Evolutionary conservation across 371 early-diverging fungal species (phyloP).

Genomic region (Circinella umbellata): DNA sequence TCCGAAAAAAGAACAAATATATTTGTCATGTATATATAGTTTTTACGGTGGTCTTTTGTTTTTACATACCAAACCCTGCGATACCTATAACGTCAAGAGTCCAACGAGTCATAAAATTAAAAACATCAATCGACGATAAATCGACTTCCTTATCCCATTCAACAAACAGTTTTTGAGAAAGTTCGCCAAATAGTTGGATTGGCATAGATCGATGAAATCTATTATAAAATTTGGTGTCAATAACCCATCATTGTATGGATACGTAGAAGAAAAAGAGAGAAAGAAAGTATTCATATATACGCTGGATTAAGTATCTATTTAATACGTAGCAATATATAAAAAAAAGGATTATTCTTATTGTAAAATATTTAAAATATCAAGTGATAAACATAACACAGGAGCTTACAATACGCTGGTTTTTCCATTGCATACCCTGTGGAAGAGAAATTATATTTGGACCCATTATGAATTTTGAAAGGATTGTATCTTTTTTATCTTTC

Average conservation of each 20-base stretch:
- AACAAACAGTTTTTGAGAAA: conserved; percentile 3
- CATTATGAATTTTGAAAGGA: no score
- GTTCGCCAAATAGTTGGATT: conserved; percentile 6
- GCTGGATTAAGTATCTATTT: no score
- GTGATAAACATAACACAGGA: no score
- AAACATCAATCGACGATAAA: background rate
- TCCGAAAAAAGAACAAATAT: background rate
- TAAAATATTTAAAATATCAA: no score
- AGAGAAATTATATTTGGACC: no score
- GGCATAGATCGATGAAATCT: conserved; percentile 18
- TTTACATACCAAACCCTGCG: conserved; percentile 7
- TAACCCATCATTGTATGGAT: no score
- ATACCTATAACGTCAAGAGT: conserved; percentile 19
- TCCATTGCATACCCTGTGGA: no score
- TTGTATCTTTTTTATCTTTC: no score
- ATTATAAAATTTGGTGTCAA: background rate
- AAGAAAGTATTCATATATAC: no score
- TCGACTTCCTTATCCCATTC: conserved; percentile 5
- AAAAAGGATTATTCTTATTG: no score
- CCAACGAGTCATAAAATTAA: conserved; percentile 14
- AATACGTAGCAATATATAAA: no score
- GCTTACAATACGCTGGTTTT: background rate
- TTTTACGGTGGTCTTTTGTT: background rate
- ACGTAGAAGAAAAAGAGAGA: no score
- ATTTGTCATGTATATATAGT: background rate